These are phyloP conservation scores for Emiliania huxleyi DNA, from an alignment of 78 protist species.

Conservation along the genomic window DNA sequence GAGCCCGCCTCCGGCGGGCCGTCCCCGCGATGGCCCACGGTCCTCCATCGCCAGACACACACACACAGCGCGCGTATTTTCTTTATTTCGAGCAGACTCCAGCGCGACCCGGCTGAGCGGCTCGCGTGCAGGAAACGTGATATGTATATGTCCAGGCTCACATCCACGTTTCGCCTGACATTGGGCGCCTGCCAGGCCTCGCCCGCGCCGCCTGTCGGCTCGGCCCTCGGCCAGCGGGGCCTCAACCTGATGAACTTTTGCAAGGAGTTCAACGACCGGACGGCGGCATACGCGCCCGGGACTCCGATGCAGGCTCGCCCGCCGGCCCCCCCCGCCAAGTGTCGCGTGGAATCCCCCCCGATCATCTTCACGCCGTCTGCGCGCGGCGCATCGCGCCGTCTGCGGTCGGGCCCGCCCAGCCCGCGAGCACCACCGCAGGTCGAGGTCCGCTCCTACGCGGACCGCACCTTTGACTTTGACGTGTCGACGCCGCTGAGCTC, in stretches of 20 bases:
- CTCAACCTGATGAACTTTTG: constrained; percentile 51
- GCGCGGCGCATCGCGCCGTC: neutral
- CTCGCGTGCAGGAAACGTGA: no score
- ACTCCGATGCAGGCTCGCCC: neutral
- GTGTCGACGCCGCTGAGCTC: constrained; percentile 6
- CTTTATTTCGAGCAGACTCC: no score
- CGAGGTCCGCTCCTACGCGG: neutral
- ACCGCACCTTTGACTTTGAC: constrained; percentile 1
- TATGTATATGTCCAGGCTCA: neutral
- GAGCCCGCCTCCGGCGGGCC: no score
- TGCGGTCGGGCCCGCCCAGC: neutral
- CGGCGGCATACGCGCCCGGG: neutral
- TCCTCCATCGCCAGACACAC: no score
- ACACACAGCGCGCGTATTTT: no score
- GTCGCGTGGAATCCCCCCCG: no score
- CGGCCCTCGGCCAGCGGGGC: constrained; percentile 60
- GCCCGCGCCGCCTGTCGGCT: constrained; percentile 61
- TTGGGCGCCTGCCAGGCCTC: constrained; percentile 53
- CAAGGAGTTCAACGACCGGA: constrained; percentile 56
- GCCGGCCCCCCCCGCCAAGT: neutral
- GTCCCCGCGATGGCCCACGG: no score
- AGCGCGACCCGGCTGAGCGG: no score
- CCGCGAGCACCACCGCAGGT: neutral
- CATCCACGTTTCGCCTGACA: neutral
- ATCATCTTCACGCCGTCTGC: neutral